A percentile compares a stretch with the other conserved stretches of the same genome.
Conservation (phyloP, 2,329 filamentous ascomycete genomes). For the Didymella pomorum region DNA sequence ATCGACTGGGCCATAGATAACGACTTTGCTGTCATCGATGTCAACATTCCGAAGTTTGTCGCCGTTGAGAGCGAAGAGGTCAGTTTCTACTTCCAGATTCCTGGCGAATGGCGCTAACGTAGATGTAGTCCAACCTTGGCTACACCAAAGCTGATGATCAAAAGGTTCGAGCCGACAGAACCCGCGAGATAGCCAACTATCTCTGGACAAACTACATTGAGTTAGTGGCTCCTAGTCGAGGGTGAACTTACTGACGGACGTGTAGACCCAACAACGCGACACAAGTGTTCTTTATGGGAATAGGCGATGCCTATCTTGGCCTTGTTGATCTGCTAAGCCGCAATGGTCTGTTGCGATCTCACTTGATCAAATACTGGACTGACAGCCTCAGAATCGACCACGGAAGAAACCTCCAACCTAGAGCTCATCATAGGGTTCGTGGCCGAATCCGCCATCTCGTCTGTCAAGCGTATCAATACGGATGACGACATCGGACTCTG, state of each 20-base stretch:
- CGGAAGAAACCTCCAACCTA: conserved; percentile 52
- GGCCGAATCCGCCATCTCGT: conserved; percentile 74
- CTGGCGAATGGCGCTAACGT: conserved; percentile 8
- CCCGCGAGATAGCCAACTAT: conserved; percentile 79
- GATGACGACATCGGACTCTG: conserved; percentile 81
- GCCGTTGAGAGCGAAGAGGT: conserved; percentile 65
- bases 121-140: conserved; percentile 29
- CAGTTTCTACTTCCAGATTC: conserved; percentile 24
- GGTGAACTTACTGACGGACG: conserved; percentile 18
- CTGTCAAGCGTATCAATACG: conserved; percentile 65
- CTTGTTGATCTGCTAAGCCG: conserved; percentile 82
- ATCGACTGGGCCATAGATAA: conserved; percentile 82
- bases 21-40: conserved; percentile 84
- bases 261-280: conserved; percentile 65
- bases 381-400: conserved; percentile 15
- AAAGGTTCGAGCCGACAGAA: conserved; percentile 53
- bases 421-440: conserved; percentile 83
- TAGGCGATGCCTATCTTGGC: conserved; percentile 87
- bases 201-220: conserved; percentile 98
- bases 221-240: conserved; percentile 47
- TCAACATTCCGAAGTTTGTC: conserved; percentile 85
- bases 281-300: conserved; percentile 84
- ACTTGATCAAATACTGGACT: not conserved
- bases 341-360: conserved; percentile 63
- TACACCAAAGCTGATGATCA: conserved; percentile 59